Percentiles rank a stretch among this genome's conserved stretches.
Evolutionary conservation across 1,284 basidiomycete genomes (phyloP).

Genomic region (Irpex sp.): DNA sequence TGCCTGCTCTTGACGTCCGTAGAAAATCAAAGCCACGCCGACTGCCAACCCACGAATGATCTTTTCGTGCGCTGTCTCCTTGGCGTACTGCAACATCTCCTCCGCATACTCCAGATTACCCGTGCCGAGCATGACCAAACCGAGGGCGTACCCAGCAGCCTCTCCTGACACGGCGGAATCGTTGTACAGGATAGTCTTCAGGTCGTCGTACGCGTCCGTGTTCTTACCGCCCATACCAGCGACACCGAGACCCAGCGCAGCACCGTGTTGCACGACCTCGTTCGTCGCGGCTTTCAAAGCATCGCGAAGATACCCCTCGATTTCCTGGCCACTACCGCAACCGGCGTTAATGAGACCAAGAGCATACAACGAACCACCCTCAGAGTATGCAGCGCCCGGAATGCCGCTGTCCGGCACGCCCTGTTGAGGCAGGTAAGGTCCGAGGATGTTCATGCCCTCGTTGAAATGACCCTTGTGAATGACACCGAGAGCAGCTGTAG

Average conservation of each 20-base stretch:
- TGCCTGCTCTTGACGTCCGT: constrained; percentile 88
- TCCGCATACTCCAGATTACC: constrained; percentile 74
- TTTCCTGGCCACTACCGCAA: constrained; percentile 68
- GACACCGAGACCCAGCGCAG: constrained; percentile 90
- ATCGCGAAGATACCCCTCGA: constrained; percentile 73
- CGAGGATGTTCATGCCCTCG: constrained; percentile 87
- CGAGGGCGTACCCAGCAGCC: constrained; percentile 94
- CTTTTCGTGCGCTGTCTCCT: constrained; percentile 97
- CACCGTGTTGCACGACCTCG: constrained; percentile 94
- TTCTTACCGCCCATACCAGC: constrained; percentile 90
- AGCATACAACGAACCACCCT: constrained; percentile 91
- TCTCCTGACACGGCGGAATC: constrained; percentile 95
- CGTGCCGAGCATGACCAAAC: constrained; percentile 92
- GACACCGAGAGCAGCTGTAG: constrained; percentile 91
- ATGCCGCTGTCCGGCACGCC: constrained; percentile 69
- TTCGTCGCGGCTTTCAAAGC: constrained; percentile 69
- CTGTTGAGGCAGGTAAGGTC: constrained; percentile 84
- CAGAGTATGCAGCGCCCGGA: constrained; percentile 78
- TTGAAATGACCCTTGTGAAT: constrained; percentile 96
- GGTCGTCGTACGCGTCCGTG: constrained; percentile 85
- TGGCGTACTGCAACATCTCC: constrained; percentile 93
- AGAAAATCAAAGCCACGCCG: constrained; percentile 87
- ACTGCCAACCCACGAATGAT: constrained; percentile 93
- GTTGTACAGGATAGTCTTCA: constrained; percentile 84
- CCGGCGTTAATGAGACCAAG: constrained; percentile 94